Percentiles rank a stretch among this genome's conserved stretches.
Conservation (phyloP, 306 rosid genomes). For the Quercus alba region DNA sequence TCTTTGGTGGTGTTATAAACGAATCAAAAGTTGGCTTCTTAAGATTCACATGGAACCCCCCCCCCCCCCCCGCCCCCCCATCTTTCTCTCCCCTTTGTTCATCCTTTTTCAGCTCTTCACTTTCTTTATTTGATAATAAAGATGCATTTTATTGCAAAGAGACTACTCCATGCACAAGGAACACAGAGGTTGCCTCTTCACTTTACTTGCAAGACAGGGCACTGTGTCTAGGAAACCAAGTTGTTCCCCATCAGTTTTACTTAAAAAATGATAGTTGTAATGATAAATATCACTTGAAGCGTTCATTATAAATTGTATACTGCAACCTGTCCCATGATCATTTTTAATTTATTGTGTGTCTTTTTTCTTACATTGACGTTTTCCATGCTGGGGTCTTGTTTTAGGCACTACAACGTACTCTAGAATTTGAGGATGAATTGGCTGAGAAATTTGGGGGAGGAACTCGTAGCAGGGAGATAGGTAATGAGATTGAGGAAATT, state of each 20-base stretch:
- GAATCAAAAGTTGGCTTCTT: not conserved
- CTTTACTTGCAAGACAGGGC: not conserved
- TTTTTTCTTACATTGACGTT: conserved; percentile 26
- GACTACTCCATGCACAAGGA: no score
- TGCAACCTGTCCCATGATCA: conserved; percentile 4
- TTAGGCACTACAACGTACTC: conserved; percentile 93
- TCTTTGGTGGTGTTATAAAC: not conserved
- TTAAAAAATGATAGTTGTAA: not conserved
- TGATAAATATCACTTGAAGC: not conserved
- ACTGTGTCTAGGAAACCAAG: not conserved
- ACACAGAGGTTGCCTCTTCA: not conserved
- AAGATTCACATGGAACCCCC: not conserved
- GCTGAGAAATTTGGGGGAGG: conserved; percentile 99
- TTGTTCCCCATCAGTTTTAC: not conserved
- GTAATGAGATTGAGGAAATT: conserved; percentile 83
- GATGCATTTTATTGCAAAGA: no score
- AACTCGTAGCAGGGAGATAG: conserved; percentile 67
- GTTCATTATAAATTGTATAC: not conserved
- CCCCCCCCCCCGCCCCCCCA: not conserved
- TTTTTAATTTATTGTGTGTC: conserved; percentile 4
- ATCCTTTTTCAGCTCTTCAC: not conserved
- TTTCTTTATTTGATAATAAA: no score
- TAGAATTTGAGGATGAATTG: conserved; percentile 96
- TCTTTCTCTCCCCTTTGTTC: not conserved
- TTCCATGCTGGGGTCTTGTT: conserved; percentile 6